These are phyloP conservation scores for Populus alba DNA, from an alignment of 345 rosid species.

Conservation along the genomic window DNA sequence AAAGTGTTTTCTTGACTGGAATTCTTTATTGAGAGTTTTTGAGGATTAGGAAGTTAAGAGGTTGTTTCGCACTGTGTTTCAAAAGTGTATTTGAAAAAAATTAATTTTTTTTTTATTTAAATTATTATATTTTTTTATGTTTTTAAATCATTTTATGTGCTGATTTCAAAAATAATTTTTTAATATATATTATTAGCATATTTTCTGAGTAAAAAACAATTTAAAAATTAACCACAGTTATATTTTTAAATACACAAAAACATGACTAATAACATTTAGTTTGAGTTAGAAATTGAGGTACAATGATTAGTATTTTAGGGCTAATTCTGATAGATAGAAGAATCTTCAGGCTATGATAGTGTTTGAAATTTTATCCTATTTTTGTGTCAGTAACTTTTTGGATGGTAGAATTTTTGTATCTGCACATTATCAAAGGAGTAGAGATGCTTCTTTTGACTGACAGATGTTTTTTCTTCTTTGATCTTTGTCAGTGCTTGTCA, in stretches of 20 bases:
- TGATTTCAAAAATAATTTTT: too few relatives aligned
- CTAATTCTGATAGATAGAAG: neutral
- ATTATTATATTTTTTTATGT: too few relatives aligned
- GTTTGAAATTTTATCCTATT: neutral
- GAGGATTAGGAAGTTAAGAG: neutral
- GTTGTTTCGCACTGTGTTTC: too few relatives aligned
- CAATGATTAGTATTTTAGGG: neutral
- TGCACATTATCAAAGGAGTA: neutral
- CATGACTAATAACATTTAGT: neutral
- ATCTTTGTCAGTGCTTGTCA: neutral
- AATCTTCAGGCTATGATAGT: neutral
- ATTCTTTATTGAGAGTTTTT: slow-evolving; percentile 24
- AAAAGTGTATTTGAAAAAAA: too few relatives aligned
- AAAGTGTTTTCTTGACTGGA: slow-evolving; percentile 16
- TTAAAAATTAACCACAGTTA: too few relatives aligned
- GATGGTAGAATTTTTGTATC: neutral
- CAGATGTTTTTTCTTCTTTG: neutral
- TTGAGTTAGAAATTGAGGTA: neutral
- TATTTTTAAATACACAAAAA: too few relatives aligned
- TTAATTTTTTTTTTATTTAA: too few relatives aligned
- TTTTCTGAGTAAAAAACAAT: too few relatives aligned
- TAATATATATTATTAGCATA: too few relatives aligned
- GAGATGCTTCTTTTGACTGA: neutral
- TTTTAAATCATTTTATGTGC: too few relatives aligned
- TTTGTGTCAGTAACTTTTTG: neutral